These are phyloP conservation scores for Plantago elongata DNA, from an alignment of 257 asterid genomes.

Conservation along the genomic window DNA sequence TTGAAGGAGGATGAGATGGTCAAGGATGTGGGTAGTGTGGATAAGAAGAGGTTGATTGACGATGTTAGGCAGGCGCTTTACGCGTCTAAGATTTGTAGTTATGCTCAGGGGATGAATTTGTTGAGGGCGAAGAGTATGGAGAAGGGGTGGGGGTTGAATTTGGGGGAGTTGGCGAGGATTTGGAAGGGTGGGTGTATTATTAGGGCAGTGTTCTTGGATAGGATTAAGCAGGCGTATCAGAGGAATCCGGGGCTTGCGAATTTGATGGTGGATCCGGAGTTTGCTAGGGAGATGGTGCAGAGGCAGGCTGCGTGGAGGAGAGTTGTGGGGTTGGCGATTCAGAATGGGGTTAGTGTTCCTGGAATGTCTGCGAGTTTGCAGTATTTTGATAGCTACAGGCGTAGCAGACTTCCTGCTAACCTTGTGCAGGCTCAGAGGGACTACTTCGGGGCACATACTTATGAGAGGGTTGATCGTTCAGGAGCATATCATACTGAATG, in stretches of 20 bases:
- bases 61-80: constrained; percentile 96
- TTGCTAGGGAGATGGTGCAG: constrained; percentile 92
- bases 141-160: constrained; percentile 83
- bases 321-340: constrained; percentile 72
- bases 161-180: constrained; percentile 85
- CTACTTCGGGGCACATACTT: constrained; percentile 92
- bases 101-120: constrained; percentile 95
- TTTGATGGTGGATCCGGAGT: constrained; percentile 80
- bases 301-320: constrained; percentile 94
- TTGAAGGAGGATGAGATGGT: constrained; percentile 43
- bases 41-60: constrained; percentile 73
- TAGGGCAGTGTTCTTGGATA: constrained; percentile 87
- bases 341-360: constrained; percentile 71
- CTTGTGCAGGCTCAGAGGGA: constrained; percentile 98
- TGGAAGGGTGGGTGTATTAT: constrained; percentile 98
- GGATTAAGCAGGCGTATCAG: constrained; percentile 88
- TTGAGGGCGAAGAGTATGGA: constrained; percentile 78
- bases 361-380: constrained; percentile 93
- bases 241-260: constrained; percentile 69
- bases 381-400: constrained; percentile 84
- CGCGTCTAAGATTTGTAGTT: constrained; percentile 88
- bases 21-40: constrained; percentile 34
- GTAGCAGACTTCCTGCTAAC: constrained; percentile 79
- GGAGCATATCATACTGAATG: constrained; percentile 90
- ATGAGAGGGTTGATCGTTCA: constrained; percentile 63